Evolutionary conservation across 345 rosid species (phyloP).

Genomic region (Dovyalis caffra): DNA sequence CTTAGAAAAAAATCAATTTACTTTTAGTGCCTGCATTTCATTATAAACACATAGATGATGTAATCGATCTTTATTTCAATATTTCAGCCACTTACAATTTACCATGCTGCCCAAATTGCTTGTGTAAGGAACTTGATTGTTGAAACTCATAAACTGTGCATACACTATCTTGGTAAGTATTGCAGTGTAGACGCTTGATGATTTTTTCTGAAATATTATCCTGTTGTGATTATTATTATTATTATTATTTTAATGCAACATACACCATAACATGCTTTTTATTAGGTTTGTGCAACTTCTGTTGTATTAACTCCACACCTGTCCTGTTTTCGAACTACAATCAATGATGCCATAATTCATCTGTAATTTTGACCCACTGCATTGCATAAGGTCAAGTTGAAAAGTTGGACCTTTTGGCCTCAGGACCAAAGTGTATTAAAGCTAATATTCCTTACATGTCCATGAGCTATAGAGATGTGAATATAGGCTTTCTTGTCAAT

Average conservation of each 20-base stretch:
- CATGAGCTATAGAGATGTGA: neutral
- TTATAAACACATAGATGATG: neutral
- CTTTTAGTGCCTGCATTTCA: slow-evolving; percentile 7
- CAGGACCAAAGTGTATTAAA: neutral
- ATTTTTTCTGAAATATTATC: slow-evolving; percentile 10
- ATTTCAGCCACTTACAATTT: slow-evolving; percentile 79
- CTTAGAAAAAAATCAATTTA: too few relatives aligned
- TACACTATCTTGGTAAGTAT: slow-evolving; percentile 83
- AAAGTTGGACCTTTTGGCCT: slow-evolving; percentile 10
- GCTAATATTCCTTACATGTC: neutral
- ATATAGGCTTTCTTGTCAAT: neutral
- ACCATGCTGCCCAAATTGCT: slow-evolving; percentile 59
- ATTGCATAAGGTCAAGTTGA: neutral
- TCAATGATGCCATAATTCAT: neutral
- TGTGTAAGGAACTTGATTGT: slow-evolving; percentile 34
- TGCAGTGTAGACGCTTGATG: neutral
- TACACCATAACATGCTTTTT: neutral
- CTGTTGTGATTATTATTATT: neutral
- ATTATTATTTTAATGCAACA: neutral
- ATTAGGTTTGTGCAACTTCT: neutral
- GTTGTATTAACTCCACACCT: neutral
- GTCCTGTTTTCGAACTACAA: neutral
- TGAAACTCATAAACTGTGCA: slow-evolving; percentile 42
- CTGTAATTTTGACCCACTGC: neutral
- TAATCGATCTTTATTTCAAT: slow-evolving; percentile 1